These are phyloP conservation scores for Scutellaria barbata DNA, from an alignment of 257 asterid species.

Conservation along the genomic window DNA sequence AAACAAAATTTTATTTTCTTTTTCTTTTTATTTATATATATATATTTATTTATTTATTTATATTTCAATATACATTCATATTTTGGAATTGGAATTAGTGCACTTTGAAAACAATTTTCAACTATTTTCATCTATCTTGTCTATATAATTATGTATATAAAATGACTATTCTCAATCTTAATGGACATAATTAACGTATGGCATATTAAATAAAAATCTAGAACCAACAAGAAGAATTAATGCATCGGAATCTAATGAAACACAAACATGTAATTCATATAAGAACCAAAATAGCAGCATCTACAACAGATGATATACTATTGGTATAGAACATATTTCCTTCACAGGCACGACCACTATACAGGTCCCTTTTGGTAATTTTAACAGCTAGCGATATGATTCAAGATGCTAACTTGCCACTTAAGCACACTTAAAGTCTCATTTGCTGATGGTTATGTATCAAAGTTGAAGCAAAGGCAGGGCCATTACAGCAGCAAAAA, in stretches of 20 bases:
- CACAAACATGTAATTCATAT: not conserved
- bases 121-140: too few species aligned
- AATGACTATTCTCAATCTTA: too few species aligned
- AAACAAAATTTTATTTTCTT: too few species aligned
- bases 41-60: too few species aligned
- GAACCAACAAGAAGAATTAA: not conserved
- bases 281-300: constrained; percentile 21
- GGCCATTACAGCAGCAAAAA: constrained; percentile 85
- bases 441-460: constrained; percentile 26
- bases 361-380: constrained; percentile 37
- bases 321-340: constrained; percentile 34
- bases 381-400: constrained; percentile 20
- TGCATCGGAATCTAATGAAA: constrained; percentile 5
- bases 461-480: constrained; percentile 88
- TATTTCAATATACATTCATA: too few species aligned
- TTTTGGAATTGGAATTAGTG: too few species aligned
- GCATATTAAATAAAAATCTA: constrained; percentile 14
- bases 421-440: constrained; percentile 27
- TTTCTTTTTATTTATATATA: too few species aligned
- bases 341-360: constrained; percentile 43
- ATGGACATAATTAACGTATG: too few species aligned
- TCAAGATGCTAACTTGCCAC: constrained; percentile 30
- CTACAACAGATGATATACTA: constrained; percentile 10
- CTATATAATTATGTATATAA: too few species aligned
- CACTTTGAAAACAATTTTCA: too few species aligned